Base-by-base conservation (phyloP, 2,329 filamentous ascomycete species). In the Fusarium redolens region DNA sequence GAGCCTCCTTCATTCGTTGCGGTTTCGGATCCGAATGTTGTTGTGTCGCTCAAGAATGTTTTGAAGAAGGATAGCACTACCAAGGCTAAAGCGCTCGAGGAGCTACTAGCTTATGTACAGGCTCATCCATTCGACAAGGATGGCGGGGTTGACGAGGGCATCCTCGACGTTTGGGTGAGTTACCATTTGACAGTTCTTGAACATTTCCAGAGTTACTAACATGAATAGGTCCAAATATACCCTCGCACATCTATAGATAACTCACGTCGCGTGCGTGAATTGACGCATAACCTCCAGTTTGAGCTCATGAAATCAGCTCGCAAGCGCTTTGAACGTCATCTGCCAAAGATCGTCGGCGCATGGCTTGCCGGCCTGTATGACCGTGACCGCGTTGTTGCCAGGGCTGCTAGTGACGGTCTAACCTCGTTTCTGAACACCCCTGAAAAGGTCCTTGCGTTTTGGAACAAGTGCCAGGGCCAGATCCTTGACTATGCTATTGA, bases 281-380 rank as follows among this genome's bases (percentile, higher is more conserved):
- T 96, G 47, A 90, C 95, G 22, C 96, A 98, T 80, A 86, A 83
- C 15, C 81, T 97, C 30, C 95, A 97, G 77, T 84, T 86, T 71
- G 87, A 88, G 73, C 82, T 92, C 17, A 83, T 91, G 77, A 87
- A 87, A 73, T 89, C 88, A 7, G 87, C 88, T 9, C 92, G 94
- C 54, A 97, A 96, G 85, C 90, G 95, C 69, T 93, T 97, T 83
- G 94, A 94, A 70, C 93, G 90, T 71, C 88, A 92, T 75, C 87
- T 99, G 69, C 91, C 94, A 17, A 91, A 89, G 67, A 86, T 97
- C 40, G 91, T 97, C 50, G 95, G 93, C 14, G 88, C 94, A n/a
- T 99, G 97, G 96, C 87, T 98, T 17, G 93, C 93, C 12, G 96
- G 96, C 2, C 89, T 92, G 4, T 97, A 95, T 79, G 96, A 99